Percentiles rank a stretch among this genome's conserved stretches.
Evolutionary conservation across 2,329 filamentous ascomycete species (phyloP).

Genomic region (Fusarium succisae): DNA sequence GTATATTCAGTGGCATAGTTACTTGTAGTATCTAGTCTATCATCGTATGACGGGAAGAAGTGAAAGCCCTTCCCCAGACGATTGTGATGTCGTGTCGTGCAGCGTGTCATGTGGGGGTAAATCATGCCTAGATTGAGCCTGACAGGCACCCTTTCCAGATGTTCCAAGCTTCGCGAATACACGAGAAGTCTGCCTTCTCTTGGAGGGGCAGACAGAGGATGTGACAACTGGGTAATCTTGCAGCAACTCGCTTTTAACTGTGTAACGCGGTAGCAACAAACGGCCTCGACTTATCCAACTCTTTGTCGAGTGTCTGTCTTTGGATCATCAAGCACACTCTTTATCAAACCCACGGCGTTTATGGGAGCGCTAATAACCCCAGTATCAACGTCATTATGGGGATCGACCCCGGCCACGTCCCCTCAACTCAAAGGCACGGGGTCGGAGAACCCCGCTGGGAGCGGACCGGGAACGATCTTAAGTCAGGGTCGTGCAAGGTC

Average conservation of each 20-base stretch:
- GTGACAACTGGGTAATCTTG: slow-evolving; percentile 10
- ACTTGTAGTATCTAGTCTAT: neutral
- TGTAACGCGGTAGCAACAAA: neutral
- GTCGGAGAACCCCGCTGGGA: slow-evolving; percentile 35
- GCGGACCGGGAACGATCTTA: slow-evolving; percentile 38
- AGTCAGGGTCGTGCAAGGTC: slow-evolving; percentile 27
- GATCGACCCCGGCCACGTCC: slow-evolving; percentile 7
- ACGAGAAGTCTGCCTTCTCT: neutral
- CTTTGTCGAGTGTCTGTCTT: neutral
- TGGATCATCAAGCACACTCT: neutral
- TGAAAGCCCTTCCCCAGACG: slow-evolving; percentile 28
- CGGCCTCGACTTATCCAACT: neutral
- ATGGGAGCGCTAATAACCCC: slow-evolving; percentile 9
- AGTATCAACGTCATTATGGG: slow-evolving; percentile 40
- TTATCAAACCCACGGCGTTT: neutral
- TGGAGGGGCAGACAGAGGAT: neutral
- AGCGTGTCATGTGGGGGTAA: slow-evolving; percentile 40
- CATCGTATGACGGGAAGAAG: slow-evolving; percentile 42
- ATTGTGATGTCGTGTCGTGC: slow-evolving; percentile 18
- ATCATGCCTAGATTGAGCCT: slow-evolving; percentile 19
- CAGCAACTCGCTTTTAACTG: neutral
- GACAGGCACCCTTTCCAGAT: slow-evolving; percentile 22
- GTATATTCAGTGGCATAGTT: neutral
- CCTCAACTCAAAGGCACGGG: slow-evolving; percentile 24
- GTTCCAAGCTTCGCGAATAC: slow-evolving; percentile 20